A percentile compares a stretch with the other conserved stretches of the same genome.
These are phyloP conservation scores for Pterocarpus macrocarpus DNA, from an alignment of 306 rosid genomes.

Conservation along the genomic window DNA sequence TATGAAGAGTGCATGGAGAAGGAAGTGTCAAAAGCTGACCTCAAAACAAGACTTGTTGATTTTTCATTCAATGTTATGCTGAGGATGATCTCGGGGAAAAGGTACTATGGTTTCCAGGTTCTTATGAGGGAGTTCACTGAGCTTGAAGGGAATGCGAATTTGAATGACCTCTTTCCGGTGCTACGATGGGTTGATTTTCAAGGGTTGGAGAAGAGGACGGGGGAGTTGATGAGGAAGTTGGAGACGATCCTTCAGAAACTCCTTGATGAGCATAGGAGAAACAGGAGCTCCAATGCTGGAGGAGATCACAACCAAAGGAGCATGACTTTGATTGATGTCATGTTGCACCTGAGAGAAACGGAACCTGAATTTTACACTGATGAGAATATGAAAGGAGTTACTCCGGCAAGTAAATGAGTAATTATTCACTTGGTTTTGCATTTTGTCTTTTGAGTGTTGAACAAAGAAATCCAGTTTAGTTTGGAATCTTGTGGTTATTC, in stretches of 20 bases:
- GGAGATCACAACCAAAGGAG: neutral
- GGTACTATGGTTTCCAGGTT: conserved; percentile 16
- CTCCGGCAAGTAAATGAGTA: neutral
- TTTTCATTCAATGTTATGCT: conserved; percentile 34
- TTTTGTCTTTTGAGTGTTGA: too few species aligned
- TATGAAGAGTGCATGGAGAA: neutral
- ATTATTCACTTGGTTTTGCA: too few species aligned
- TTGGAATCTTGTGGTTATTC: too few species aligned
- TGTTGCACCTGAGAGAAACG: conserved; percentile 37
- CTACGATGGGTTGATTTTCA: conserved; percentile 38
- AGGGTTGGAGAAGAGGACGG: conserved; percentile 37
- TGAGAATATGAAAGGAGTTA: conserved; percentile 47
- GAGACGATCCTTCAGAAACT: conserved; percentile 37
- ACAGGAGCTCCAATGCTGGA: neutral
- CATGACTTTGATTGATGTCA: conserved; percentile 34
- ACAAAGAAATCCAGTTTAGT: too few species aligned
- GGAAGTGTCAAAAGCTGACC: neutral
- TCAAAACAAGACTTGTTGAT: neutral
- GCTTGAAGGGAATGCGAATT: neutral
- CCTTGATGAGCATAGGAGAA: conserved; percentile 32
- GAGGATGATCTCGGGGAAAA: conserved; percentile 43
- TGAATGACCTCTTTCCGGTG: conserved; percentile 41
- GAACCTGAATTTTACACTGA: conserved; percentile 40
- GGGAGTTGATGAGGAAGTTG: conserved; percentile 24
- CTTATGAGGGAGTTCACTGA: conserved; percentile 11